phyloP scores from a whole-genome alignment of 768 basidiomycete genomes.

The Suillus ampliporus region DNA sequence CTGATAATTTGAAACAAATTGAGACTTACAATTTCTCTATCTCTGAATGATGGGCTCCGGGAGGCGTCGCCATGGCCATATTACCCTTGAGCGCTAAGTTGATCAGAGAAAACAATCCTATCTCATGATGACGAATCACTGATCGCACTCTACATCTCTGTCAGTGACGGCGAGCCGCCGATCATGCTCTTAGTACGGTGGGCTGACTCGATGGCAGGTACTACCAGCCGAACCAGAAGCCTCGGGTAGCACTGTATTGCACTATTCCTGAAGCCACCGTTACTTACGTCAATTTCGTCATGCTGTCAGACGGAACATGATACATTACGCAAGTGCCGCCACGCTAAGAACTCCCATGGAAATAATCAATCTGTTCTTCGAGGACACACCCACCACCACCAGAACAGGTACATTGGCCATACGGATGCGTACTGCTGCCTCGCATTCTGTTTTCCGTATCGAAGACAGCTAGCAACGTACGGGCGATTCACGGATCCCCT shows the following conservation, averaged over 20 bases:
- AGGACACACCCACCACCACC: background rate
- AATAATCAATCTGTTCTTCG: background rate
- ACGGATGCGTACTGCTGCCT: conserved; percentile 45
- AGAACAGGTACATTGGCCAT: conserved; percentile 34
- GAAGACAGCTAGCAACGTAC: background rate
- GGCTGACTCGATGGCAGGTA: too few species aligned
- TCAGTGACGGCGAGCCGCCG: background rate
- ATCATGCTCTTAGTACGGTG: too few species aligned
- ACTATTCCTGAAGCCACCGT: background rate
- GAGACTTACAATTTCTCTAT: too few species aligned
- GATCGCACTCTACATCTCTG: background rate
- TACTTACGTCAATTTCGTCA: background rate
- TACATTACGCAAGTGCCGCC: background rate
- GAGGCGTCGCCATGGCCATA: too few species aligned
- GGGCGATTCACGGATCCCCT: background rate
- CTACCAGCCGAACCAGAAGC: too few species aligned
- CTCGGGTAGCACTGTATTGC: too few species aligned
- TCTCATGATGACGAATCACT: background rate
- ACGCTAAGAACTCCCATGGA: background rate
- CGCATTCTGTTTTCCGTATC: background rate
- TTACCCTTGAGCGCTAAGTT: too few species aligned
- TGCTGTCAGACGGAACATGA: background rate
- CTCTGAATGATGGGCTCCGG: too few species aligned
- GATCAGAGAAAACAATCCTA: too few species aligned
- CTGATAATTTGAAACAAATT: too few species aligned